Base-by-base conservation (phyloP, 2,329 filamentous ascomycete genomes). In the Sporothrix brunneoviolacea region DNA sequence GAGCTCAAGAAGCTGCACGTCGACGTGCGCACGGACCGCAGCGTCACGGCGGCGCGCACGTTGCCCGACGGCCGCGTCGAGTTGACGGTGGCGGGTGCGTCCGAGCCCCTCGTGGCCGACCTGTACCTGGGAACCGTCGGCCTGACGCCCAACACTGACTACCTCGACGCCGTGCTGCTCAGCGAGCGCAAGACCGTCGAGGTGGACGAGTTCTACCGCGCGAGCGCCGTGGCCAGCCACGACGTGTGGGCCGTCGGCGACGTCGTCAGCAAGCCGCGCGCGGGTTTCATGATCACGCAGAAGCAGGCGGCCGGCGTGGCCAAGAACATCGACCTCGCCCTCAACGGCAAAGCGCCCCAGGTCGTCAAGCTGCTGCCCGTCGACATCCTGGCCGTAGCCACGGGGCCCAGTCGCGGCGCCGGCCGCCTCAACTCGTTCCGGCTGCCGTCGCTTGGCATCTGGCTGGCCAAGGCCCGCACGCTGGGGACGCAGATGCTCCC, bases 1-100 rank as follows among this genome's bases (percentile, higher is more conserved):
- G 73, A 80, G 62, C 72, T 83, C n/a, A 64, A 65, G 51, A 73
- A 72, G 58, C 69, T 83, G 24, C 68, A 73, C 45, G 77, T 83
- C 24, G 65, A 69, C 22, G 62, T 83, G 39, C 62, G 65, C 43
- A 68, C 66, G 36, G 61, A 65, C 39, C 66, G 72, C 1, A 67
- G 68, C 38, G 73, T 79, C 15, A 59, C 61, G 3, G 59, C 58
- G 3, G 58, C 67, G 16, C 59, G 59, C n/a, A 55, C 59, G 3
- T 58, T 67, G 35, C 55, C 62, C 2, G 66, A 70, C 52, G 75
- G 72, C 51, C 71, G 71, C 61, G 76, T 72, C 3, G 69, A 74
- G 58, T 66, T 82, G 18, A 60, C 61, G 33, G 67, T 82, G 8
- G 64, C 65, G 30, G 65, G 64, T 52, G 64, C 62, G 51, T 74